Percentiles rank a stretch among this genome's conserved stretches.
phyloP scores from a whole-genome alignment of 495 filamentous ascomycete species.

The Echria macrotheca region DNA sequence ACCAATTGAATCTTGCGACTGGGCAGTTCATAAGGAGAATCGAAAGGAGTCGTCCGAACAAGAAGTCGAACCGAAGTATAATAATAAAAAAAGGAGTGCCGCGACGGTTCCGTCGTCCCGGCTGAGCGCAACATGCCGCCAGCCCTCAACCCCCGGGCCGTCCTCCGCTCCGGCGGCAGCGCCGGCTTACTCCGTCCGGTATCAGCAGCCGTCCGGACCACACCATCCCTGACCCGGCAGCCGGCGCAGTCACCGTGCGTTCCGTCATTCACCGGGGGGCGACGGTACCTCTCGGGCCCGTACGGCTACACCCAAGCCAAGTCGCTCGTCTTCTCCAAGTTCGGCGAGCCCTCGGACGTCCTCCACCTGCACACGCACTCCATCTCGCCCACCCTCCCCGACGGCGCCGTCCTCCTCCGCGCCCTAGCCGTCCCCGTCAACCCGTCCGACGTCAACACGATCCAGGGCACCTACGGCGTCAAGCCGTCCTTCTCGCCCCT shows the following conservation, averaged over 20 bases:
- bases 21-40: no score
- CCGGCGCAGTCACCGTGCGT: neutral
- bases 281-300: constrained; percentile 44
- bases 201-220: neutral
- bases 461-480: constrained; percentile 93
- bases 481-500: constrained; percentile 66
- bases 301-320: constrained; percentile 98
- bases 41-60: no score
- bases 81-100: no score
- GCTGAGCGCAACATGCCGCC: no score
- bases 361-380: constrained; percentile 76
- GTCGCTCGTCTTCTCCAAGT: constrained; percentile 75
- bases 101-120: no score
- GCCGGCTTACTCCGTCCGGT: neutral
- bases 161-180: neutral
- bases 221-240: neutral
- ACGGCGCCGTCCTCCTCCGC: constrained; percentile 57
- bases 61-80: no score
- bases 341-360: constrained; percentile 81
- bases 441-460: constrained; percentile 88
- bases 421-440: constrained; percentile 88
- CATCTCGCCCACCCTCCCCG: constrained; percentile 71
- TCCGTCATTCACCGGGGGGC: neutral
- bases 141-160: no score
- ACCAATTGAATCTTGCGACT: no score